phyloP scores from a whole-genome alignment of 1,139 yeast species.

The Blastobotrys indianensis region DNA sequence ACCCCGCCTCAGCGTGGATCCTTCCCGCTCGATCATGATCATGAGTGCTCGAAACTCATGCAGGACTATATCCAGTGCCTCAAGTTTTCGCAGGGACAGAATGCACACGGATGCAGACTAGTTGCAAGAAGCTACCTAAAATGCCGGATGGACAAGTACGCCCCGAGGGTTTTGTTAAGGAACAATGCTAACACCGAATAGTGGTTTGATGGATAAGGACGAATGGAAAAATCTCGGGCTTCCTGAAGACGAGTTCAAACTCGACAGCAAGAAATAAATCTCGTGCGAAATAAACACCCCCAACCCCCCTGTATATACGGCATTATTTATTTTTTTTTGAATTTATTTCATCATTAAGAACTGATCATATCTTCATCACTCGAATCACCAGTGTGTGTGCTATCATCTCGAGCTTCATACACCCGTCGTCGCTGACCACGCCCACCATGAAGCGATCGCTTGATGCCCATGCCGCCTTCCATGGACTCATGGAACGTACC shows the following conservation, averaged over 20 bases:
- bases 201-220: conserved; percentile 72
- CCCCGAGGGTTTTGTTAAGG: conserved; percentile 4
- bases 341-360: background rate
- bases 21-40: conserved; percentile 89
- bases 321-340: no score
- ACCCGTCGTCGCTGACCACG: background rate
- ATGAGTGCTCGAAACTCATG: conserved; percentile 77
- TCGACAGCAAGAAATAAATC: background rate
- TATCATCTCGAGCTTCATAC: background rate
- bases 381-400: background rate
- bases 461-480: background rate
- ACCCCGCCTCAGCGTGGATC: conserved; percentile 96
- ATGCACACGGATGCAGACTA: conserved; percentile 83
- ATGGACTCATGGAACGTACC: background rate
- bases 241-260: conserved; percentile 54
- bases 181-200: conserved; percentile 10
- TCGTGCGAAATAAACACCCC: background rate
- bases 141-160: conserved; percentile 78
- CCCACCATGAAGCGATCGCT: background rate
- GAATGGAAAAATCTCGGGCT: conserved; percentile 81
- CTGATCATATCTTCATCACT: conserved; percentile 4
- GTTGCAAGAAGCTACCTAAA: conserved; percentile 75
- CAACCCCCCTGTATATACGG: background rate
- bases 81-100: conserved; percentile 69
- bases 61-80: conserved; percentile 69